phyloP scores from a whole-genome alignment of 1,284 basidiomycete species.

The Trichosporon ovoides region DNA sequence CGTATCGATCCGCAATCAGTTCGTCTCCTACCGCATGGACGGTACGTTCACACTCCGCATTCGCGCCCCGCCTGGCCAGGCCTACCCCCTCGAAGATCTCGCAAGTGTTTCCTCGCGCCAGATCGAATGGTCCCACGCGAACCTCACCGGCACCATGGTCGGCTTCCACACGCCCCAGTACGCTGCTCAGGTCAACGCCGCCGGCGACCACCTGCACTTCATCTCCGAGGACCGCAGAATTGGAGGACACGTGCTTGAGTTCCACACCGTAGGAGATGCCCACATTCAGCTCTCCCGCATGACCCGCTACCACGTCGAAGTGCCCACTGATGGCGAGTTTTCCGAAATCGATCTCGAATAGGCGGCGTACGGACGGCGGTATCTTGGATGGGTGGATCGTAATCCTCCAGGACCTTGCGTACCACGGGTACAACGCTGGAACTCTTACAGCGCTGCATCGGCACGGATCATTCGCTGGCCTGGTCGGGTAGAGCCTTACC shows the following conservation, averaged over 20 bases:
- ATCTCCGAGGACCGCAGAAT: conserved; percentile 7
- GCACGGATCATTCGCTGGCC: too few relatives aligned
- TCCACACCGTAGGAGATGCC: conserved; percentile 1
- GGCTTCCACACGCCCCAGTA: conserved; percentile 15
- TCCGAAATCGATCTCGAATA: neutral
- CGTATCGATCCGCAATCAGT: conserved; percentile 6
- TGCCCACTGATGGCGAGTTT: conserved; percentile 8
- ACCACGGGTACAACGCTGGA: neutral
- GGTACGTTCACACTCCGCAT: conserved; percentile 11
- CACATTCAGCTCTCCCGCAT: conserved; percentile 5
- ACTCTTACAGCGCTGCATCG: too few relatives aligned
- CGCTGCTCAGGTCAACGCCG: conserved; percentile 11
- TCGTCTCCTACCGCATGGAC: conserved; percentile 13
- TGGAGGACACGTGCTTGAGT: conserved; percentile 12
- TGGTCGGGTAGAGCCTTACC: too few relatives aligned
- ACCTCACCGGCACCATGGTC: conserved; percentile 10
- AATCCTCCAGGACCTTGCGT: neutral
- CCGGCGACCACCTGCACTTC: conserved; percentile 16
- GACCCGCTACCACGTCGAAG: neutral
- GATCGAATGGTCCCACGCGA: conserved; percentile 6
- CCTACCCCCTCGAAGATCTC: conserved; percentile 1
- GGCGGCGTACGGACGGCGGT: neutral
- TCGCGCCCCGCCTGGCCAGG: conserved; percentile 10
- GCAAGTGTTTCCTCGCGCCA: conserved; percentile 7
- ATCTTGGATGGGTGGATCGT: too few relatives aligned